Conservation (phyloP, 805 yeast genomes). For the Blastobotrys attinorum region DNA sequence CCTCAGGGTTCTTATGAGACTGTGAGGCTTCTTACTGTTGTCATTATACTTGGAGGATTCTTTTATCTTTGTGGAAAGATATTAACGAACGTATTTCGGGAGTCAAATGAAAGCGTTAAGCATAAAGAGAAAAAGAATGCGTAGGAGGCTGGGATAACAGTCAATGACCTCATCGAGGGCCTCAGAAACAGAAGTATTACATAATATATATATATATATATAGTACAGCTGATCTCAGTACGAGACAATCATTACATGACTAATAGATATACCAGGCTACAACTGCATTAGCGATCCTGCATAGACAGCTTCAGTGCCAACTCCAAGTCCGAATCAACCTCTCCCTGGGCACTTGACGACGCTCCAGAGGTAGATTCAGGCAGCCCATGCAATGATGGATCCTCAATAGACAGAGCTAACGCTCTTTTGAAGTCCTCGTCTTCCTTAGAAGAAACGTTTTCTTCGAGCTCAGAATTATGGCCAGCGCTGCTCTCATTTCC, state of each 20-base stretch:
- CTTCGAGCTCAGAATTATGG: too few species aligned
- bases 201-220: too few species aligned
- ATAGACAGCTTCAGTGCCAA: slow-evolving; percentile 1
- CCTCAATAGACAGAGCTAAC: not conserved
- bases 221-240: too few species aligned
- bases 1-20: slow-evolving; percentile 24
- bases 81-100: slow-evolving; percentile 1
- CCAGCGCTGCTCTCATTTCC: too few species aligned
- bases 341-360: not conserved
- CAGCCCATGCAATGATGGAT: too few species aligned
- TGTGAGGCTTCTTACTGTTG: slow-evolving; percentile 33
- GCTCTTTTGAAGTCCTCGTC: slow-evolving; percentile 8
- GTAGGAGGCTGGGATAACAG: too few species aligned
- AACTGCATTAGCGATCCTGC: not conserved
- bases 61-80: slow-evolving; percentile 26
- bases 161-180: too few species aligned
- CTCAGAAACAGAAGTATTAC: too few species aligned
- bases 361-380: not conserved
- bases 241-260: too few species aligned
- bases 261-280: too few species aligned
- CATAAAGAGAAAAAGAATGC: too few species aligned
- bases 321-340: not conserved
- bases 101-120: not conserved
- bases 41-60: slow-evolving; percentile 30
- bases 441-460: too few species aligned